Evolutionary conservation across 2,329 filamentous ascomycete genomes (phyloP), one percentile per base, ranked within the genome.

Genomic region (Cladorrhinum sp.): DNA sequence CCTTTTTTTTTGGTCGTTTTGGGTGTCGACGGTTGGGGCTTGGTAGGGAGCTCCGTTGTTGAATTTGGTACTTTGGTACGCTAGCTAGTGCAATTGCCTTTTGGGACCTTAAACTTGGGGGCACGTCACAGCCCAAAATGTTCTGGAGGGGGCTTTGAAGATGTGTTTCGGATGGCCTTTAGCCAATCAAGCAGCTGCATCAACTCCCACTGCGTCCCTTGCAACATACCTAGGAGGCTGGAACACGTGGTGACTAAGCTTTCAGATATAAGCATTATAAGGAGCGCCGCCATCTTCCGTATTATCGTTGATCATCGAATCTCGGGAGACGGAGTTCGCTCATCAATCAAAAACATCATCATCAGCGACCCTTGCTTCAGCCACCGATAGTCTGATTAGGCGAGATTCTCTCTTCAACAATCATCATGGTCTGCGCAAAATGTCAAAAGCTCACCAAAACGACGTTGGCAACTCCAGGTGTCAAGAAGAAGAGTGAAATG

Each of bases 401-500:
- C 13, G 18, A n/a, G 18, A 48, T 20, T 48, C 18, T 22, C 18
- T 6, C 18, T 7, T 24, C 18, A 18, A 12, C n/a, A 25, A 63
- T 53, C 9, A 41, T 38, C 54, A 87, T 87, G 85, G 85, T 88
- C 61, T 88, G 85, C 76, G 73, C 79, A 64, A 87, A 85, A 75
- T 88, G 85, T 67, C 79, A 85, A 67, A 86, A 85, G 72, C 79
- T 83, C 57, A 75, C 81, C 58, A 85, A 85, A 72, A 87, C 85
- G 13, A 78, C 82, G 12, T 80, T 88, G 59, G 85, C 83, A 62
- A 88, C 85, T 0, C 85, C 85, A 0, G 82, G 79, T 25, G 85
- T 88, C 63, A 88, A 88, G 74, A 85, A 85, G 75, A 88, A 85
- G 78, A 84, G 74, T 69, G 85, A 88, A 56, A 85, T 88, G 75